Evolutionary conservation across 2,329 filamentous ascomycete species (phyloP), one percentile per base, ranked within the genome.

Genomic region (Eutypa lata): DNA sequence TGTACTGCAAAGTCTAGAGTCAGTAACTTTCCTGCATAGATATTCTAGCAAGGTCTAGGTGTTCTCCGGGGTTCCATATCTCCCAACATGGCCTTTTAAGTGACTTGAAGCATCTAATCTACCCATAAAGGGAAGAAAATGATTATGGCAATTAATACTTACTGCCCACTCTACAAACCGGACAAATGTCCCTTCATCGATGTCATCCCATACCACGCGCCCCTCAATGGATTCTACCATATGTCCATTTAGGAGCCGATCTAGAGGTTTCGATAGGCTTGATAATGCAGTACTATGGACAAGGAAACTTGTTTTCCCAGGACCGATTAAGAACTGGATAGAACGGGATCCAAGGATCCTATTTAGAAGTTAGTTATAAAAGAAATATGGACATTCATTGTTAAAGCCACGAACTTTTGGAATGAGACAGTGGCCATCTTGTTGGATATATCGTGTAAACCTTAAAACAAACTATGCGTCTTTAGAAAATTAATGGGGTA

Each of bases 181-280:
- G 11, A 57, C 44, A 19, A 60, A 58, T 0, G 52, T 55, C 5
- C 53, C 26, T 22, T 57, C 52, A 3, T 60, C 57, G 11, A 58
- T 18, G 24, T 60, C 56, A 2, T 54, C 51, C 56, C 57, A 60
- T 2, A 50, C 10, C 3, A 59, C 47, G 19, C 47, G n/a, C 11
- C 38, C 33, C 24, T 55, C 50, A 14, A 42, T n/a, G 7, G 57
- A 48, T 47, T 60, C 57, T 38, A 43, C 38, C 47, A 55, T 47
- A 1, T 48, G 18, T 1, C 57, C 57, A 2, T 53, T 51, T 4
- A 58, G 28, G 11, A 60, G 37, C 3, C 43, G 50, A n/a, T 38
- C 10, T 4, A 58, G 45, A 1, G 56, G 50, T 6, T 19, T 51
- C 21, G 57, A 60, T 7, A 58, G 46, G 3, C 22, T 21, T 22